These are phyloP conservation scores for Saksenaea vasiformis DNA, from an alignment of 371 early-diverging fungal species.

Conservation along the genomic window DNA sequence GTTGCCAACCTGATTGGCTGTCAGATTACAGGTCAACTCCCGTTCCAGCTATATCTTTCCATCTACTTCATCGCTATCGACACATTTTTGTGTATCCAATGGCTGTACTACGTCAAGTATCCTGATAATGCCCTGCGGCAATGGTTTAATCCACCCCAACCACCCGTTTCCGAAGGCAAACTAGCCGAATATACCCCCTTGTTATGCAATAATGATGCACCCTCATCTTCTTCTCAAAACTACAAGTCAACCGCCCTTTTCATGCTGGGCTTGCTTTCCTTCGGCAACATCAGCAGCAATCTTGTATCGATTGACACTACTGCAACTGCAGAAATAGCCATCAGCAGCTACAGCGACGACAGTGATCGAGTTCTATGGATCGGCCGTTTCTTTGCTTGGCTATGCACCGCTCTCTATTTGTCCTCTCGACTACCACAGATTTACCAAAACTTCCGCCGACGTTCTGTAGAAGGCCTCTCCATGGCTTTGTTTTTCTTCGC, in stretches of 20 bases:
- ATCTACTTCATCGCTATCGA: slow-evolving; percentile 46
- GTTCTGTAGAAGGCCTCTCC: slow-evolving; percentile 67
- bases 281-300: background rate
- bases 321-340: slow-evolving; percentile 1
- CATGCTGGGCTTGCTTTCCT: background rate
- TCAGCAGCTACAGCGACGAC: background rate
- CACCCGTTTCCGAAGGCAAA: background rate
- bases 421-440: slow-evolving; percentile 73
- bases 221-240: background rate
- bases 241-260: background rate
- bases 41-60: slow-evolving; percentile 64
- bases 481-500: slow-evolving; percentile 74
- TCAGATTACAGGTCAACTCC: slow-evolving; percentile 65
- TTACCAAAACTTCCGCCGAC: slow-evolving; percentile 56
- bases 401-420: slow-evolving; percentile 69
- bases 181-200: background rate
- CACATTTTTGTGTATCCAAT: slow-evolving; percentile 42
- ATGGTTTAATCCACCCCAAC: slow-evolving; percentile 26
- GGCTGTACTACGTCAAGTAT: slow-evolving; percentile 49
- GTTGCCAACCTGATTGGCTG: slow-evolving; percentile 72
- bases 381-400: slow-evolving; percentile 69
- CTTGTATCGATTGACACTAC: background rate
- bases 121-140: slow-evolving; percentile 33
- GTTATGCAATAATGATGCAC: background rate
- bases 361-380: slow-evolving; percentile 31